Percentiles rank a stretch among this genome's conserved stretches.
Conservation (phyloP, 2,329 filamentous ascomycete species). For the Sporothrix humicola region DNA sequence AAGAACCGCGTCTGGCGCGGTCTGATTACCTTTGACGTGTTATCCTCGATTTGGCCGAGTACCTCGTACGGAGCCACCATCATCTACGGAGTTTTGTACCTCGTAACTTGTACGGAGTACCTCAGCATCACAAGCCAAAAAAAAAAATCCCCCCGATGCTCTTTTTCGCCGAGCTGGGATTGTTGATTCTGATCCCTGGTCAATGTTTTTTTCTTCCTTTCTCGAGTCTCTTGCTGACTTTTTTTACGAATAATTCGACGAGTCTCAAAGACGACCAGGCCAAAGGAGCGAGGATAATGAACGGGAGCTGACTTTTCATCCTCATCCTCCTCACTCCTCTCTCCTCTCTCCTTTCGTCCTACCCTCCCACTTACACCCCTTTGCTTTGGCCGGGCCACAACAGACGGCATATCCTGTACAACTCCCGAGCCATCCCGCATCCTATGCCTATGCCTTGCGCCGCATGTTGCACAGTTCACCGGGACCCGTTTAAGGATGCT, state of each 20-base stretch:
- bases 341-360: not conserved
- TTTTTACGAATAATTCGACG: slow-evolving; percentile 8
- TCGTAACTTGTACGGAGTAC: not conserved
- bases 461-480: not conserved
- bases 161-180: not conserved
- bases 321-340: not conserved
- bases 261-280: not conserved
- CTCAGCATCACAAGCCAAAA: slow-evolving; percentile 18
- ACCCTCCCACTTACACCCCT: not conserved
- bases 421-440: slow-evolving; percentile 23
- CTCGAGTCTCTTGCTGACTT: not conserved
- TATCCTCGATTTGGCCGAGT: not conserved
- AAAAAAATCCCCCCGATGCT: not conserved
- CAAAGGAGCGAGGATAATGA: not conserved
- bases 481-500: not conserved
- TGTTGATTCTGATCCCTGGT: not conserved
- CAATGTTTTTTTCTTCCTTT: not conserved
- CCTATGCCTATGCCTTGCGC: slow-evolving; percentile 2
- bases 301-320: not conserved
- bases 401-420: slow-evolving; percentile 21
- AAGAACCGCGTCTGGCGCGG: slow-evolving; percentile 9
- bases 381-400: not conserved
- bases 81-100: not conserved
- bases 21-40: not conserved
- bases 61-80: not conserved